phyloP scores from a whole-genome alignment of 306 rosid species.

The Argentina anserina region DNA sequence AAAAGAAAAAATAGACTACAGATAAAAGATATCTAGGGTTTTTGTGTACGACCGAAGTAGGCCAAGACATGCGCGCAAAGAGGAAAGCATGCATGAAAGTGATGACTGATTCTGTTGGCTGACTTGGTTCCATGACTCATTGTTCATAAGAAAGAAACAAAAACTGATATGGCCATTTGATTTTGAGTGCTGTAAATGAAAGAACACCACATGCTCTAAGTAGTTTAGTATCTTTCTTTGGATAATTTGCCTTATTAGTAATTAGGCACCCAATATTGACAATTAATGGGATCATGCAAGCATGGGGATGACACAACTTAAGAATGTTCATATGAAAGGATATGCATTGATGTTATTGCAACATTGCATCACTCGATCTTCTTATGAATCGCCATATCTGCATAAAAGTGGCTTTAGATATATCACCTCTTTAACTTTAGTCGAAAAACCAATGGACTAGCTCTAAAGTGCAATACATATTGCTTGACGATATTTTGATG shows the following conservation, averaged over 20 bases:
- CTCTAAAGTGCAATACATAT: slow-evolving; percentile 12
- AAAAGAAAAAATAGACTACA: no score
- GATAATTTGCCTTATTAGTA: not conserved
- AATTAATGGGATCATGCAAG: not conserved
- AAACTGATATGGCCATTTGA: not conserved
- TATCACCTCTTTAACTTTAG: slow-evolving; percentile 3
- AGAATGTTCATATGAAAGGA: not conserved
- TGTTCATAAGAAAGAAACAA: not conserved
- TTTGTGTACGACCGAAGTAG: not conserved
- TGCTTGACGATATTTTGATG: not conserved
- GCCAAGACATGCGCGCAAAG: not conserved
- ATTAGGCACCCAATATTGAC: not conserved
- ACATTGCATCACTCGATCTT: slow-evolving; percentile 9
- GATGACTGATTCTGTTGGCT: slow-evolving; percentile 2
- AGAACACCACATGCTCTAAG: not conserved
- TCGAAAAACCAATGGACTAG: slow-evolving; percentile 6
- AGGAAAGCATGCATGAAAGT: not conserved
- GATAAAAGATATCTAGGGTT: no score
- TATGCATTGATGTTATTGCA: slow-evolving; percentile 3
- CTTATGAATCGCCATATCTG: slow-evolving; percentile 17
- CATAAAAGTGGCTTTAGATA: slow-evolving; percentile 8
- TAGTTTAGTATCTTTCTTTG: not conserved
- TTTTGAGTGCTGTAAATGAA: not conserved
- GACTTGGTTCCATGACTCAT: slow-evolving; percentile 3
- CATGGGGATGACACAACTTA: not conserved